Evolutionary conservation across 108 stramenopile species (phyloP).

Genomic region (Pelagomonas calceolata): DNA sequence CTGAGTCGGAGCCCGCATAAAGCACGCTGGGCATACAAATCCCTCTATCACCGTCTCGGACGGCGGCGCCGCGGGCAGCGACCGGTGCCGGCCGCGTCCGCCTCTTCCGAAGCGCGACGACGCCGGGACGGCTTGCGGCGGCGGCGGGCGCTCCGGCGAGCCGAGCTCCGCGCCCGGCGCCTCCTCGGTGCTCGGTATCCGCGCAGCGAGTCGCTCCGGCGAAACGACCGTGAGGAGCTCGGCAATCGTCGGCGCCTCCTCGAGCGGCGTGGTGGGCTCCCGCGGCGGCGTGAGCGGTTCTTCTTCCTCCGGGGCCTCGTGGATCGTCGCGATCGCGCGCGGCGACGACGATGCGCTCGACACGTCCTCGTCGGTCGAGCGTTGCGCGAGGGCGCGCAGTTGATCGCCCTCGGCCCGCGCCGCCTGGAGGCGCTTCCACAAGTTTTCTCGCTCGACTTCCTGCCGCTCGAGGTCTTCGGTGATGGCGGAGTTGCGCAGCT

Average conservation of each 20-base stretch:
- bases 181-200: not conserved
- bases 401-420: not conserved
- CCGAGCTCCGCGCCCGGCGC: not conserved
- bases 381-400: not conserved
- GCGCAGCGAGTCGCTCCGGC: not conserved
- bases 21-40: not conserved
- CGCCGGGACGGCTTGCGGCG: not conserved
- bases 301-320: not conserved
- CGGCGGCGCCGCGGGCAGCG: not conserved
- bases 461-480: not conserved
- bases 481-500: not conserved
- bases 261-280: no score
- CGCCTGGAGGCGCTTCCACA: not conserved
- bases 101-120: not conserved
- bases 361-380: not conserved
- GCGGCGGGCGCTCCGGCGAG: no score
- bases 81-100: not conserved
- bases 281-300: not conserved
- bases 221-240: not conserved
- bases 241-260: not conserved
- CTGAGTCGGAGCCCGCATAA: not conserved
- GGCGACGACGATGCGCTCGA: no score
- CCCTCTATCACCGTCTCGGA: not conserved
- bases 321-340: no score
- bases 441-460: not conserved